phyloP scores from a whole-genome alignment of 768 basidiomycete species.

The Russula brevipes region DNA sequence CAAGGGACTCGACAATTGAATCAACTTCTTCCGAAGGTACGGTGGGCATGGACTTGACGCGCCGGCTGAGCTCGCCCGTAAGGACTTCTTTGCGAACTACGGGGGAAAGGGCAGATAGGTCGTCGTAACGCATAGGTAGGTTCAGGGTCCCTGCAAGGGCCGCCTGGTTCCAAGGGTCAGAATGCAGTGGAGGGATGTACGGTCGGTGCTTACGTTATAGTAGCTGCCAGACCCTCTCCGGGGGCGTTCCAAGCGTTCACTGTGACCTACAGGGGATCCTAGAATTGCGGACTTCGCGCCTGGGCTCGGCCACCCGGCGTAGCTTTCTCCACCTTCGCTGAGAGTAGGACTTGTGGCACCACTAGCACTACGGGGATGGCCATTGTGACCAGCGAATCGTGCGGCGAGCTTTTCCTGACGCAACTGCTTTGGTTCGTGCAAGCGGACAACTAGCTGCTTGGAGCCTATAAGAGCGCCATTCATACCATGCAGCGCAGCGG shows the following conservation, averaged over 20 bases:
- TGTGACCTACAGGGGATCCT: conserved; percentile 50
- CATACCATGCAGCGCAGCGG: conserved; percentile 73
- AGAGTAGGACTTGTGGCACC: conserved; percentile 82
- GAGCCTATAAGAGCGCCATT: conserved; percentile 66
- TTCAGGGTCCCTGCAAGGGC: conserved; percentile 76
- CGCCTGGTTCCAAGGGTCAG: conserved; percentile 45
- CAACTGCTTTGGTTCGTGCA: conserved; percentile 90
- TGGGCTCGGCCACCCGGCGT: conserved; percentile 69
- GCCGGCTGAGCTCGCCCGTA: conserved; percentile 74
- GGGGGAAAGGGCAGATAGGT: conserved; percentile 73
- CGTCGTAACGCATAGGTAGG: conserved; percentile 83
- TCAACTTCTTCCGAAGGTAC: conserved; percentile 56
- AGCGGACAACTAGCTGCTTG: conserved; percentile 77
- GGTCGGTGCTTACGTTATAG: conserved; percentile 54
- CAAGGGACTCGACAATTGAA: conserved; percentile 64
- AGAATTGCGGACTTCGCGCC: conserved; percentile 49
- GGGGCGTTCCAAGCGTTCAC: conserved; percentile 58
- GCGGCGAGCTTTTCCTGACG: conserved; percentile 84
- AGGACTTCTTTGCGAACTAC: conserved; percentile 85
- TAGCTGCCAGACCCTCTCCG: conserved; percentile 82
- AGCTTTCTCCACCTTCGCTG: conserved; percentile 77
- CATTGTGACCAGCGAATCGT: conserved; percentile 68
- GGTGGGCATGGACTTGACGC: conserved; percentile 53
- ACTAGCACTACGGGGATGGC: conserved; percentile 73
- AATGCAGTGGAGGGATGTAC: background rate